phyloP scores from a whole-genome alignment of 78 protist genomes.

The Ministeria vibrans region DNA sequence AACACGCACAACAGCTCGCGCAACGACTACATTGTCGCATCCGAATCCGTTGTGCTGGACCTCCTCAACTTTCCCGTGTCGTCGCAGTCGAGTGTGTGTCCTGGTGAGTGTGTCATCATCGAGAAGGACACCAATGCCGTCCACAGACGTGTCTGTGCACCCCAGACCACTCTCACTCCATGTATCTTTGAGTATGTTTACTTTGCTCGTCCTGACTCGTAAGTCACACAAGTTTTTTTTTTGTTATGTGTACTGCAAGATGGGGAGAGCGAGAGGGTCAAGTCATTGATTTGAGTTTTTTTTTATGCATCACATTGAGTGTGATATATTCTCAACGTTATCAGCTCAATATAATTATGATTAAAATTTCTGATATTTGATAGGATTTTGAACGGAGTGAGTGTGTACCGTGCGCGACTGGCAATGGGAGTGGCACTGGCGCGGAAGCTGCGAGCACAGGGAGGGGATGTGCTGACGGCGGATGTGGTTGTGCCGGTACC shows the following conservation, averaged over 20 bases:
- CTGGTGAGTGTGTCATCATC: slow-evolving; percentile 18
- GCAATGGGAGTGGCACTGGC: slow-evolving; percentile 38
- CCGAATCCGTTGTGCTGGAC: slow-evolving; percentile 31
- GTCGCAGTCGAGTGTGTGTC: slow-evolving; percentile 16
- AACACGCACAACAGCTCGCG: background rate
- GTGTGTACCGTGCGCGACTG: slow-evolving; percentile 29
- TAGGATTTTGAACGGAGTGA: slow-evolving; percentile 25
- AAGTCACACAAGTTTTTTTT: no score
- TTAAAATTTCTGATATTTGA: no score
- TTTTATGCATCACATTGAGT: no score
- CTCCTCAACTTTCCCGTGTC: slow-evolving; percentile 13
- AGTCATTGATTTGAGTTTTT: no score
- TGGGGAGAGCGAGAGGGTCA: no score
- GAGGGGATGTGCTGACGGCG: background rate
- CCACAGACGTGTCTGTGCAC: background rate
- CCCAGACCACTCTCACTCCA: slow-evolving; percentile 1
- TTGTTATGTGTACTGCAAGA: no score
- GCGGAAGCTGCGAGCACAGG: background rate
- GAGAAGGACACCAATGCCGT: background rate
- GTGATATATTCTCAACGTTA: no score
- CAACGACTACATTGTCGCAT: slow-evolving; percentile 10
- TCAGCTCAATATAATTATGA: no score
- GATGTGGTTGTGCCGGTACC: slow-evolving; percentile 49
- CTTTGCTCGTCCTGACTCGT: slow-evolving; percentile 53
- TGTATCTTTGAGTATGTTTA: slow-evolving; percentile 49